Conservation (phyloP, 805 yeast species). For the Zygoascus biomembranicola region DNA sequence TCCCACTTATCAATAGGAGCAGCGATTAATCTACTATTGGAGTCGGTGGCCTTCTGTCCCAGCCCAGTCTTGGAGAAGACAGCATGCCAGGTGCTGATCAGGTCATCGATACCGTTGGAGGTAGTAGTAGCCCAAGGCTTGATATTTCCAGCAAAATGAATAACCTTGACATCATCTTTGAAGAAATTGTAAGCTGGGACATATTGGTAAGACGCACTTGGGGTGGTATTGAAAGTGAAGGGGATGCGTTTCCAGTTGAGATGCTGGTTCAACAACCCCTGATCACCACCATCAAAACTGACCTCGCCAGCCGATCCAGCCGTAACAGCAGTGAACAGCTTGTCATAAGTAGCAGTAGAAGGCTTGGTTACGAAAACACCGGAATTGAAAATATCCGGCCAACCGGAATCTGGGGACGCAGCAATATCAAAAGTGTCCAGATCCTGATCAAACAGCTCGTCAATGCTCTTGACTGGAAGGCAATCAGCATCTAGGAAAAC, state of each 20-base stretch:
- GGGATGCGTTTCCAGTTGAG: conserved; percentile 71
- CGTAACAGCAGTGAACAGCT: conserved; percentile 30
- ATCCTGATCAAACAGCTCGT: conserved; percentile 23
- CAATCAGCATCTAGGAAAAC: conserved; percentile 51
- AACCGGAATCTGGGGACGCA: conserved; percentile 75
- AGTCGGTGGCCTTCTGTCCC: not conserved
- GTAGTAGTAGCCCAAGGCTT: conserved; percentile 32
- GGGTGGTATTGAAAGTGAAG: conserved; percentile 77
- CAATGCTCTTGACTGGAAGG: conserved; percentile 34
- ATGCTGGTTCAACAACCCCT: conserved; percentile 75
- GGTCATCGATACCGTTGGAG: conserved; percentile 5
- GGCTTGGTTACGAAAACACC: conserved; percentile 66
- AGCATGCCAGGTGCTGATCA: conserved; percentile 16
- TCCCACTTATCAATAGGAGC: conserved; percentile 22
- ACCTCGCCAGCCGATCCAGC: not conserved
- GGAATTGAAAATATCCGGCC: conserved; percentile 85
- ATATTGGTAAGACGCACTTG: conserved; percentile 55
- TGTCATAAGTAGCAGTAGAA: conserved; percentile 32
- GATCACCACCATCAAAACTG: conserved; percentile 86
- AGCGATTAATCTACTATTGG: not conserved
- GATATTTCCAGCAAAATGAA: conserved; percentile 32
- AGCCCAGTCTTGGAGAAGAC: conserved; percentile 5
- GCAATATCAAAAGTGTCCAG: conserved; percentile 17
- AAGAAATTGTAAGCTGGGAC: conserved; percentile 60
- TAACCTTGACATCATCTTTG: conserved; percentile 31